A percentile compares a stretch with the other conserved stretches of the same genome.
Conservation (phyloP, 805 yeast species). For the Wickerhamiella alocasiicola region DNA sequence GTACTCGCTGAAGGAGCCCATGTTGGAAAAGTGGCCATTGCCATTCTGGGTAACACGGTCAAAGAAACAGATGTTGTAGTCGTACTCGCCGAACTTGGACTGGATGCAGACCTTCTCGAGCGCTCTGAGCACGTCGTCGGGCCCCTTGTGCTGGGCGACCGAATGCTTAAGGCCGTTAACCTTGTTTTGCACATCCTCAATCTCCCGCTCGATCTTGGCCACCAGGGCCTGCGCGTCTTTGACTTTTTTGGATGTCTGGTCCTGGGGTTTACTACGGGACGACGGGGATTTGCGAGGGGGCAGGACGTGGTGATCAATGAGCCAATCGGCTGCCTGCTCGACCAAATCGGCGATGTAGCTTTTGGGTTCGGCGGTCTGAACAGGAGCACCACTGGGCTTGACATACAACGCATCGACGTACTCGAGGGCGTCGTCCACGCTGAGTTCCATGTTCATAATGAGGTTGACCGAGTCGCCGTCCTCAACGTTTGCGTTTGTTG, state of each 20-base stretch:
- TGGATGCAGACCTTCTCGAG: conserved; percentile 37
- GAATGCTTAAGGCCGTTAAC: conserved; percentile 17
- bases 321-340: conserved; percentile 5
- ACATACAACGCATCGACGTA: conserved; percentile 6
- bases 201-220: conserved; percentile 14
- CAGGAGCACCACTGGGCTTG: background rate
- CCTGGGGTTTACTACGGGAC: background rate
- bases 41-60: conserved; percentile 47
- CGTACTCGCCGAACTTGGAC: conserved; percentile 53
- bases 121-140: conserved; percentile 51
- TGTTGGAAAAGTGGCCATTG: conserved; percentile 34
- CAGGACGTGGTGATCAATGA: conserved; percentile 2
- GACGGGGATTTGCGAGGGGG: conserved; percentile 1
- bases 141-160: conserved; percentile 36
- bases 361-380: background rate
- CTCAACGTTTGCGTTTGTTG: background rate
- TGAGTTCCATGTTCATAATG: background rate
- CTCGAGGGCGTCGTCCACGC: conserved; percentile 2
- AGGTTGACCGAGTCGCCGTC: background rate
- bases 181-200: conserved; percentile 15
- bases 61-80: conserved; percentile 48
- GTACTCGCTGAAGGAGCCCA: conserved; percentile 35
- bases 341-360: conserved; percentile 1
- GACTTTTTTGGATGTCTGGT: background rate
- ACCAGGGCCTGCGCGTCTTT: conserved; percentile 10